A percentile compares a stretch with the other conserved stretches of the same genome.
Conservation (phyloP, 2,329 filamentous ascomycete genomes). For the Colletotrichum endophyticum region DNA sequence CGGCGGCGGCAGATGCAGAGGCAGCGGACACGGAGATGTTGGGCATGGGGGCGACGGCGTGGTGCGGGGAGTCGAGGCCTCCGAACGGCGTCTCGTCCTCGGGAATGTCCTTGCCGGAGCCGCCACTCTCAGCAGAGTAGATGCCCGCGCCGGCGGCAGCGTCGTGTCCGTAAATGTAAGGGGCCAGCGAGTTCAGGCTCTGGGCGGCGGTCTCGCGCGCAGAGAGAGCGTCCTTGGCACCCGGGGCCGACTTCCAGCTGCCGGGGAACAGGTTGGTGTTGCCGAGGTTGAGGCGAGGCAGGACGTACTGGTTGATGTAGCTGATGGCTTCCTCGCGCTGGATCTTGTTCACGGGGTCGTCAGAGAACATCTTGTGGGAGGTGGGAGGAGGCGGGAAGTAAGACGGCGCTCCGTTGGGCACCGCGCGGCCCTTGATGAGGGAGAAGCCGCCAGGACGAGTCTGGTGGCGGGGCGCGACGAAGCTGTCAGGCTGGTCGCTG, state of each 20-base stretch:
- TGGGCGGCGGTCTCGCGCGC: slow-evolving; percentile 52
- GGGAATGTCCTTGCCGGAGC: slow-evolving; percentile 21
- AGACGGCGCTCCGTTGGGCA: slow-evolving; percentile 66
- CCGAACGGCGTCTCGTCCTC: slow-evolving; percentile 25
- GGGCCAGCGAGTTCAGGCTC: slow-evolving; percentile 59
- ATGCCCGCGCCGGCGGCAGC: slow-evolving; percentile 49
- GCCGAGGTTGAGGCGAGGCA: slow-evolving; percentile 63
- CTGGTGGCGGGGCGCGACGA: slow-evolving; percentile 60
- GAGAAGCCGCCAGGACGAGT: slow-evolving; percentile 61
- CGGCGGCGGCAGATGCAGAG: not conserved
- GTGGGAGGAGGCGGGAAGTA: slow-evolving; percentile 60
- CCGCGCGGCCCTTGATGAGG: slow-evolving; percentile 67
- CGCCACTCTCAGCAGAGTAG: slow-evolving; percentile 30
- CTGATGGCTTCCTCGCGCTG: slow-evolving; percentile 70
- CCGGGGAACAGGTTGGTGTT: slow-evolving; percentile 46
- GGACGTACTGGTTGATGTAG: slow-evolving; percentile 73
- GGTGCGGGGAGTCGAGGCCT: slow-evolving; percentile 16
- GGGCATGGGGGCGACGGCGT: not conserved
- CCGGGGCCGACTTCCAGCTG: slow-evolving; percentile 35
- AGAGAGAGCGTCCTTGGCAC: slow-evolving; percentile 37
- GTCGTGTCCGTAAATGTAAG: slow-evolving; percentile 59
- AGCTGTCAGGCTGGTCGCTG: slow-evolving; percentile 58
- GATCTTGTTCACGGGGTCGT: slow-evolving; percentile 68
- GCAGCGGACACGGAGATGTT: not conserved
- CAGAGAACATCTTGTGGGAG: slow-evolving; percentile 41